phyloP scores from a whole-genome alignment of 495 filamentous ascomycete genomes.

The Penicillium daleae region DNA sequence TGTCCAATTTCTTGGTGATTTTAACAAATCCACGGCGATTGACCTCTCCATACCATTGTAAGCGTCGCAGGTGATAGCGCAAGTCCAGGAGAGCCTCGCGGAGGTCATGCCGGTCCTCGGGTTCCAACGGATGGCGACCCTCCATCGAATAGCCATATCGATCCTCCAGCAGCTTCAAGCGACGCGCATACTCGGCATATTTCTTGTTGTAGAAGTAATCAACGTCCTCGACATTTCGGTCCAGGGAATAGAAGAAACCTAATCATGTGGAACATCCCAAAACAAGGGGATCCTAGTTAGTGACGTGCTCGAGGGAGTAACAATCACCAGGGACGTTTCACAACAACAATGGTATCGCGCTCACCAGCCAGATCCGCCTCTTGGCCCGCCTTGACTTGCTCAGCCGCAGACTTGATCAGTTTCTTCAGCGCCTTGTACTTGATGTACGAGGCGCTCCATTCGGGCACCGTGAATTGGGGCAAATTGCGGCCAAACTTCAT shows the following conservation, averaged over 20 bases:
- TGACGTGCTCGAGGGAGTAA: constrained; percentile 5
- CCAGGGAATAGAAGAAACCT: constrained; percentile 95
- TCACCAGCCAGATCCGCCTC: constrained; percentile 78
- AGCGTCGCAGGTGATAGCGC: constrained; percentile 80
- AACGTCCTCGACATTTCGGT: constrained; percentile 95
- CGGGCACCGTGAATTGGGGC: constrained; percentile 90
- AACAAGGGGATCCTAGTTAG: constrained; percentile 21
- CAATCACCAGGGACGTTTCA: neutral
- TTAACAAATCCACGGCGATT: constrained; percentile 94
- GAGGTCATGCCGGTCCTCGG: constrained; percentile 85
- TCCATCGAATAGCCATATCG: constrained; percentile 71
- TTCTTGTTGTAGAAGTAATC: constrained; percentile 97
- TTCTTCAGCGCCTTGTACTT: constrained; percentile 96
- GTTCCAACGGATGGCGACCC: constrained; percentile 55
- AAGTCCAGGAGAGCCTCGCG: constrained; percentile 87
- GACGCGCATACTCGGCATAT: constrained; percentile 76
- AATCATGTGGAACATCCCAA: constrained; percentile 19
- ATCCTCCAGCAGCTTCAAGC: constrained; percentile 81
- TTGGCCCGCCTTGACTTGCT: constrained; percentile 64
- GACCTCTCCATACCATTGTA: constrained; percentile 98
- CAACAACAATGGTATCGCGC: constrained; percentile 21
- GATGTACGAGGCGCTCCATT: constrained; percentile 93
- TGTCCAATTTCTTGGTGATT: constrained; percentile 97
- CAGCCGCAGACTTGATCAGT: constrained; percentile 78
- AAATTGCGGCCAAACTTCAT: constrained; percentile 91